Evolutionary conservation across 768 basidiomycete genomes (phyloP), one percentile per base, ranked within the genome.

Genomic region (Amyloporia xantha): DNA sequence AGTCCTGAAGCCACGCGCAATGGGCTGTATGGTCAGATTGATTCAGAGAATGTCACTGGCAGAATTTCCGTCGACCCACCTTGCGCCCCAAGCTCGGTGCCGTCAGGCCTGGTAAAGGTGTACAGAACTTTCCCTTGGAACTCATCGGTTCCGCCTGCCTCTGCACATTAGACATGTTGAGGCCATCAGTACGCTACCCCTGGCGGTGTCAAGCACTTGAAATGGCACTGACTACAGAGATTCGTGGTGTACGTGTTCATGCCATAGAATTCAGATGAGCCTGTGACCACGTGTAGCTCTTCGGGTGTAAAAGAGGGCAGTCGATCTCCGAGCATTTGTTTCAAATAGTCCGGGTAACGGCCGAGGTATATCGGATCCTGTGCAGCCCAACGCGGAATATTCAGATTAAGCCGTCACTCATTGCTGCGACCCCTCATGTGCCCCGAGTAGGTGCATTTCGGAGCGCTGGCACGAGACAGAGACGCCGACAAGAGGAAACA

Each of bases 221-320:
- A n/a, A n/a, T n/a, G n/a, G 21, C 4, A 62, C 63, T 41, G 45
- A 66, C 64, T 64, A 58, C 63, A 63, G 36, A 85, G 73, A 59
- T 83, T 80, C 20, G 82, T 84, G 10, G 82, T 83, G 62, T 85
- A 85, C 2, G 83, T 82, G 64, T 84, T 85, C 81, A 84, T 84
- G 48, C 82, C 83, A 59, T 83, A 84, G 63, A 84, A 85, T 57
- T 83, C 84, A 3, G 81, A 81, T 13, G 81, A 85, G 47, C 78
- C 79, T 52, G 77, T 78, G 44, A 85, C 81, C 47, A 85, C 59
- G 2, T 67, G 67, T 54, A 73, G 61, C 57, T 86, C 82, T 41
- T 77, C 79, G n/a, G 71, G 59, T 3, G 81, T 79, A 58, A 79
- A 81, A 37, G 70, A 68, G 3, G 80, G 78, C 47, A 85, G 74